Evolutionary conservation across 2,329 filamentous ascomycete genomes (phyloP), one percentile per base, ranked within the genome.

Genomic region (Xylariales sp.): DNA sequence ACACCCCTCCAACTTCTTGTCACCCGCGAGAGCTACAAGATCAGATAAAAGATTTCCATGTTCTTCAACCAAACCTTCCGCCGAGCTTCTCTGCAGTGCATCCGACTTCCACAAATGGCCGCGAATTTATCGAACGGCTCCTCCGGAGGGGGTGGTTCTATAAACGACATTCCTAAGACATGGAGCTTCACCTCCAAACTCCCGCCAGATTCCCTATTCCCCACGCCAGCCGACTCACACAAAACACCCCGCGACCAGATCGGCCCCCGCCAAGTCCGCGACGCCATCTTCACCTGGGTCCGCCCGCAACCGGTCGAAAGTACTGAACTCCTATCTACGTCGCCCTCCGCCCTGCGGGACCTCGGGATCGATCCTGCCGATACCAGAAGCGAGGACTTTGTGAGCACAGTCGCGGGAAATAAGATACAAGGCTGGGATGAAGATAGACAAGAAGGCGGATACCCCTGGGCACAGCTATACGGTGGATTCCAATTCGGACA

Each of bases 381-480:
- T 51, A 80, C 83, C 34, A 63, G 78, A 36, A 86, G 78, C 0
- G 74, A 86, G 1, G 82, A 87, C 9, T 96, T 97, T 60, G 76
- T 78, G 47, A 73, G 85, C 45, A 73, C 88, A 1, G 85, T 94
- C 5, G 80, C 86, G 0, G 93, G 93, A 3, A 95, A 93, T 59
- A 82, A 80, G 56, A 75, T 96, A 11, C 78, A 86, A 42, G 91
- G 89, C 37, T 86, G 85, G 78, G 77, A 88, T 49, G 77, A 84
- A 44, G 74, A 80, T 44, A 73, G 71, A 50, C 60, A 68, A 18
- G 68, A 80, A 44, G 84, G 21, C 15, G 81, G 93, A 31, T 98
- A 98, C 60, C 91, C 93, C 0, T 98, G 93, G 93, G 90, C 93
- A 22, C 93, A 98, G 66, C 97, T 93, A 67, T 98, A 98, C 61